Base-by-base conservation (phyloP, 225 moss, liverwort and hornwort genomes). In the Polytrichum commune region DNA sequence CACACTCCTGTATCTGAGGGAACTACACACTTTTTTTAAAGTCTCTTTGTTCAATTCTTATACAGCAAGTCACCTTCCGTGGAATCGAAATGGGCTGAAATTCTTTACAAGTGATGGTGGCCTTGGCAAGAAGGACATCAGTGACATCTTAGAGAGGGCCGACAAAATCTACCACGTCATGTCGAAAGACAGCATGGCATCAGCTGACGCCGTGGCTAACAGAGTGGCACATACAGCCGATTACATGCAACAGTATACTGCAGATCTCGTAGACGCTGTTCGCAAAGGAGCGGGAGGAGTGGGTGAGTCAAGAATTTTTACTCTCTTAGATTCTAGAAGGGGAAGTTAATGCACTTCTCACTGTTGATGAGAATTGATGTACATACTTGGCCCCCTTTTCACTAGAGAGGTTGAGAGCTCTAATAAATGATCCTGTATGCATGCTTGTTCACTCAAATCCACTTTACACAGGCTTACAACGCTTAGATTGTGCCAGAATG, bases 51-150 rank as follows among this genome's bases (percentile, higher is more conserved):
- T 46, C 13, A 3, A 46, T 4, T 63, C 61, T 46, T 77, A 35
- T 54, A 68, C 93, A 93, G 96, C 96, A 69, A 96, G 96, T 81
- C 96, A 96, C 79, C 88, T 96, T 76, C 96, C 96, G 19, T 96
- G 75, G 72, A 96, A 96, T 72, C 87, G 96, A 63, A 96, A 96
- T 71, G 96, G 96, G 56, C 84, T 96, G 72, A 96, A 96, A 83
- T 96, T 96, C 63, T 96, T 96, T 70, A 96, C 96, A 55, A 89
- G 67, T 71, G 81, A 81, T 58, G 96, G 96, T 69, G 96, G 96
- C 55, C 92, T 96, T 60, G 90, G 87, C 71, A 96, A 93, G 79
- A 86, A 81, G 27, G 93, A 96, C 62, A 96, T 96, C 68, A 20
- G 78, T 54, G 96, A 96, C 72, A 84, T 96, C 77, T 72, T 96